Conservation (phyloP, 495 filamentous ascomycete species). For the Paragyromitra xinjiangensis region DNA sequence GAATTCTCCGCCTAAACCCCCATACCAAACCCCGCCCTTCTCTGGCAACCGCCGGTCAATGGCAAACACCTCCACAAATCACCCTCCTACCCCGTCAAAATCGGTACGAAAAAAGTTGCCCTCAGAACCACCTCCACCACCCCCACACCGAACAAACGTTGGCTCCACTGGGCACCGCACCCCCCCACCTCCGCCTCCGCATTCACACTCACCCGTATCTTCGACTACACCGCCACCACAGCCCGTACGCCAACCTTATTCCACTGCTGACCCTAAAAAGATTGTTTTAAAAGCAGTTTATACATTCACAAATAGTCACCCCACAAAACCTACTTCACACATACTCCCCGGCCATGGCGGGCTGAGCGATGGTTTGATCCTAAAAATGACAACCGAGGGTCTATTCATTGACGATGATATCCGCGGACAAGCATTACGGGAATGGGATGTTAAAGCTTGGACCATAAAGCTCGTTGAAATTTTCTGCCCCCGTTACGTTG, state of each 20-base stretch:
- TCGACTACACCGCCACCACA: conserved; percentile 54
- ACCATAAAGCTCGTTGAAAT: conserved; percentile 91
- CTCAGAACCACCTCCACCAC: conserved; percentile 43
- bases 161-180: conserved; percentile 41
- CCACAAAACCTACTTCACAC: conserved; percentile 80
- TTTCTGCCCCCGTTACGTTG: conserved; percentile 71
- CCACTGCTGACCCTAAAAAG: conserved; percentile 89
- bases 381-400: conserved; percentile 86
- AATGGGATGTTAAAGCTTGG: conserved; percentile 99
- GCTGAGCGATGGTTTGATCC: conserved; percentile 85
- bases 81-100: conserved; percentile 27
- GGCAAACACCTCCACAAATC: conserved; percentile 45
- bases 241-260: conserved; percentile 66
- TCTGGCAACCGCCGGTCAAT: conserved; percentile 52
- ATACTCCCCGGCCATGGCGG: conserved; percentile 76
- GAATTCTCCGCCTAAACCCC: conserved; percentile 59
- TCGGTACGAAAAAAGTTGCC: conserved; percentile 30
- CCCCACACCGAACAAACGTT: conserved; percentile 47
- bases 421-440: conserved; percentile 75
- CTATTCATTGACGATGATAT: conserved; percentile 97
- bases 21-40: conserved; percentile 59
- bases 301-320: conserved; percentile 82
- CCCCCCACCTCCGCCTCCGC: conserved; percentile 50
- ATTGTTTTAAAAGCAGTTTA: conserved; percentile 93
- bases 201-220: conserved; percentile 54